Evolutionary conservation across 2,329 filamentous ascomycete species (phyloP).

Genomic region (Juglanconis juglandina): DNA sequence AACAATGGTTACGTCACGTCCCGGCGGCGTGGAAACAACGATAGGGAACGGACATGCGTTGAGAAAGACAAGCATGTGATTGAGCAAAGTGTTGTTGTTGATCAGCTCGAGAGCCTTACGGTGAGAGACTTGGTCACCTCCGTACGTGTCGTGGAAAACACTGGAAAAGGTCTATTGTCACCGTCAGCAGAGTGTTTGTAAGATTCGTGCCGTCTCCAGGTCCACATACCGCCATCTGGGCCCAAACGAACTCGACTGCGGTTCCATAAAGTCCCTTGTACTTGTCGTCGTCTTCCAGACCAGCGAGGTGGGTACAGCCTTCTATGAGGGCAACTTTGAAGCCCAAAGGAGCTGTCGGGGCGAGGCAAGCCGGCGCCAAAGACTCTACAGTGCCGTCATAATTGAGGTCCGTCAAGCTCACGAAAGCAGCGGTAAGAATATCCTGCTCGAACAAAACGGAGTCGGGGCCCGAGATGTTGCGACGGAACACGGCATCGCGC

Average conservation of each 20-base stretch:
- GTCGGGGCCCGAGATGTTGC: slow-evolving; percentile 44
- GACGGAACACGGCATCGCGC: slow-evolving; percentile 61
- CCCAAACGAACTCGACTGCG: slow-evolving; percentile 54
- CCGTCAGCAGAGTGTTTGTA: background rate
- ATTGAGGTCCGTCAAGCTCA: slow-evolving; percentile 60
- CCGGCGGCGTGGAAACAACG: slow-evolving; percentile 38
- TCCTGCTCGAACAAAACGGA: slow-evolving; percentile 56
- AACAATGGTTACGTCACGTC: slow-evolving; percentile 33
- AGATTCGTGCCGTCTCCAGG: background rate
- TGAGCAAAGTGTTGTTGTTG: slow-evolving; percentile 41
- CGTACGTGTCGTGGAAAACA: slow-evolving; percentile 35
- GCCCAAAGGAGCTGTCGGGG: slow-evolving; percentile 51
- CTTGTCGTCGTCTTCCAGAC: slow-evolving; percentile 43
- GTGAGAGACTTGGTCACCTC: slow-evolving; percentile 36
- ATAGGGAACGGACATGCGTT: slow-evolving; percentile 50
- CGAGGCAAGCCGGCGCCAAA: slow-evolving; percentile 55
- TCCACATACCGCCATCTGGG: slow-evolving; percentile 50
- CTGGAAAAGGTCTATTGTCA: slow-evolving; percentile 34
- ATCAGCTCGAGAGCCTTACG: slow-evolving; percentile 38
- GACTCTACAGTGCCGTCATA: slow-evolving; percentile 56
- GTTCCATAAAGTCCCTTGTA: slow-evolving; percentile 55
- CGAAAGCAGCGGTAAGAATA: slow-evolving; percentile 64
- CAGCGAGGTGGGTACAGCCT: slow-evolving; percentile 60
- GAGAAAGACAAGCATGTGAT: slow-evolving; percentile 56
- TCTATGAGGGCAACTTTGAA: slow-evolving; percentile 64